Base-by-base conservation (phyloP, 169 alveolate species). In the Cryptosporidium meleagridis region DNA sequence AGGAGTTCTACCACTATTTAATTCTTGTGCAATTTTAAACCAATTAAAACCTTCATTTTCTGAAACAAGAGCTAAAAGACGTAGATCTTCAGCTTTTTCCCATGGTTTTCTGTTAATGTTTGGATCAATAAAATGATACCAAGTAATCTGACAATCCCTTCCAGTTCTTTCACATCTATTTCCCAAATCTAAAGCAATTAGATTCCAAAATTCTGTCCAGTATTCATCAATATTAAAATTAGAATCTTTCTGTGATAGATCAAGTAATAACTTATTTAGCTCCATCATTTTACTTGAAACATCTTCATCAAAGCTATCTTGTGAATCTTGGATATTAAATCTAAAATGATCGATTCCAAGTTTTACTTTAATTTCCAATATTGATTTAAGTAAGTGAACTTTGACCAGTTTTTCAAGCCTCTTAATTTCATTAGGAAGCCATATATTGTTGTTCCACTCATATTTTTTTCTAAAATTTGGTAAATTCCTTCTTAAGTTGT, bases 131-230 rank as follows among this genome's bases (percentile, higher is more conserved):
- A 48, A 65, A 51, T 80, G 89, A 62, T 80, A 80, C 89, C 89
- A 80, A 23, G 89, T 80, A 31, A 80, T 80, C 29, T 80, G 89
- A 62, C 89, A 80, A 16, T 80, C 89, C 23, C 68, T 59, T 31
- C 89, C 89, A 29, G 89, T 80, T 80, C 89, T 59, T 16, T 80
- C 89, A 80, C 89, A 80, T 41, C 89, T 80, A 21, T 44, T 44
- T 21, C 89, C 89, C 62, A 80, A 62, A 41, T 80, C 89, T 65
- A 80, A 62, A 37, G 89, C 39, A 37, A 80, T 33, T 52, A 62
- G 23, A 37, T 80, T 80, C 89, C 89, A 80, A 80, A 80, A 80
- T 23, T 80, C 89, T 23, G 51, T 45, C 89, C 89, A 80, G 70
- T 80, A 80, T 14, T 80, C 68, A 18, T 80, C 80, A 16, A 45